Conservation (phyloP, 148 eudicot genomes). For the Gaultheria prostrata region DNA sequence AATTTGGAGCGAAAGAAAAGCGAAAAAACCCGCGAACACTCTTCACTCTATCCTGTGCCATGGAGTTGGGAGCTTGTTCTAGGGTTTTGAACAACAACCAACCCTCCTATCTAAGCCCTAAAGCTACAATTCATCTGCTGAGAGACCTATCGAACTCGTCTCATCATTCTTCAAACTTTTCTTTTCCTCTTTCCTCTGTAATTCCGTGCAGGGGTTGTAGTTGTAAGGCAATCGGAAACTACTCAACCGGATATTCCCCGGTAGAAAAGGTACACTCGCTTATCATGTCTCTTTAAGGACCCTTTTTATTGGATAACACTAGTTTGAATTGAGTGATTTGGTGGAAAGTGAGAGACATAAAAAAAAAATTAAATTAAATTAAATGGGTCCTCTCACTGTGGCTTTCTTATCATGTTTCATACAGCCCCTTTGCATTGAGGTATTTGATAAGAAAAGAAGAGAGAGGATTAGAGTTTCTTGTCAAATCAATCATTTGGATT, state of each 20-base stretch:
- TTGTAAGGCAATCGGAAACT: conserved; percentile 1
- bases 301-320: no score
- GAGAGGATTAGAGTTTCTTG: no score
- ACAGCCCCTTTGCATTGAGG: no score
- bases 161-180: conserved; percentile 8
- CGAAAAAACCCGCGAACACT: not conserved
- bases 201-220: not conserved
- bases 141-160: not conserved
- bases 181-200: not conserved
- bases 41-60: not conserved
- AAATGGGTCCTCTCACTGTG: no score
- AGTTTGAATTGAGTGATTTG: no score
- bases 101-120: not conserved
- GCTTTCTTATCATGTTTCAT: no score
- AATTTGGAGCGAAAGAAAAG: not conserved
- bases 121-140: not conserved
- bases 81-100: conserved; percentile 18
- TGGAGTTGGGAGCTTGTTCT: conserved; percentile 14
- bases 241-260: not conserved
- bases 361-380: no score
- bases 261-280: conserved; percentile 9
- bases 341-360: no score
- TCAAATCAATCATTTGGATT: no score
- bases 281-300: not conserved
- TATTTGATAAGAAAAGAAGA: no score